Percentiles rank a stretch among this genome's conserved stretches.
Conservation (phyloP, 768 basidiomycete genomes). For the Mycena latifolia region DNA sequence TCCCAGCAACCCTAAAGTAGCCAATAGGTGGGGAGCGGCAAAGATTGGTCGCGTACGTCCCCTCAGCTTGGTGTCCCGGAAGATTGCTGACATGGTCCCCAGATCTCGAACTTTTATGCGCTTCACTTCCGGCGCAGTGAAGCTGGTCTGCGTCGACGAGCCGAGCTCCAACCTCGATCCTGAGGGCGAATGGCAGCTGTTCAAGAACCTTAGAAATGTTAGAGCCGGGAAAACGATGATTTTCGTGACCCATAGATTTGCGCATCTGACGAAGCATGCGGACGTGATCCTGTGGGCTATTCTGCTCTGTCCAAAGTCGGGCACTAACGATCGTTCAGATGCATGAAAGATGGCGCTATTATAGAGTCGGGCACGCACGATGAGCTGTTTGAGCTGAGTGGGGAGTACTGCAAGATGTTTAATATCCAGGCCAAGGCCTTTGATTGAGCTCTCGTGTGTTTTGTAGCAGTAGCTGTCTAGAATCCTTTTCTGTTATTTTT, state of each 20-base stretch:
- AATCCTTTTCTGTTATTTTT: no score
- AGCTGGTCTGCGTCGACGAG: slow-evolving; percentile 69
- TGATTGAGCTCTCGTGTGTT: slow-evolving; percentile 6
- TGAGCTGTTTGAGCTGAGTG: slow-evolving; percentile 50
- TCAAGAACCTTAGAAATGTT: slow-evolving; percentile 52
- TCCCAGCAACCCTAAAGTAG: slow-evolving; percentile 42
- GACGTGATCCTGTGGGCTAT: slow-evolving; percentile 64
- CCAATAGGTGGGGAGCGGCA: slow-evolving; percentile 63
- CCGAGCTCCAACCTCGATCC: slow-evolving; percentile 71
- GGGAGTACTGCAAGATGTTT: slow-evolving; percentile 58
- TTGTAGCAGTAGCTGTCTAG: no score
- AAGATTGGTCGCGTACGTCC: slow-evolving; percentile 61
- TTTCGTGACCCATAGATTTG: slow-evolving; percentile 69
- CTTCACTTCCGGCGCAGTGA: slow-evolving; percentile 54
- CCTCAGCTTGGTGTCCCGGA: not conserved
- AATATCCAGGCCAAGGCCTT: slow-evolving; percentile 51
- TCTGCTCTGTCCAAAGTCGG: not conserved
- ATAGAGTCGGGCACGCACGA: slow-evolving; percentile 56
- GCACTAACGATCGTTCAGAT: slow-evolving; percentile 43
- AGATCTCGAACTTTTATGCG: slow-evolving; percentile 67
- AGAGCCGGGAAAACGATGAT: slow-evolving; percentile 68
- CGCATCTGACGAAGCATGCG: slow-evolving; percentile 61
- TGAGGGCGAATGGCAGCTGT: slow-evolving; percentile 62
- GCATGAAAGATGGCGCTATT: slow-evolving; percentile 58
- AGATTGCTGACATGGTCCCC: not conserved